Evolutionary conservation across 805 yeast species (phyloP).

Genomic region (Tetrapisispora nanseiensis): DNA sequence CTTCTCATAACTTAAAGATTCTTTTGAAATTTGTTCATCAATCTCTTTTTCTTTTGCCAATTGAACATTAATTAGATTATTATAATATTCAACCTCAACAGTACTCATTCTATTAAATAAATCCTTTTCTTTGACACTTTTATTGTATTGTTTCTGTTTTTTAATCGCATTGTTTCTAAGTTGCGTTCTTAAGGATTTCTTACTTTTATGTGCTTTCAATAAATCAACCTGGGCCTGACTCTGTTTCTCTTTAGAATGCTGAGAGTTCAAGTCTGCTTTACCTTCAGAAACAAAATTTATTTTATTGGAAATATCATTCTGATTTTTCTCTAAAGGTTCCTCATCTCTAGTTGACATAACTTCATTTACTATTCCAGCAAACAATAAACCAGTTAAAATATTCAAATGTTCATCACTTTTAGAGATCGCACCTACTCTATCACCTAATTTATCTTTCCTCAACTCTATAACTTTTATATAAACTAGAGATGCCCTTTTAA

Average conservation of each 20-base stretch:
- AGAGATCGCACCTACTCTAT: too few relatives aligned
- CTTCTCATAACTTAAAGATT: conserved; percentile 1
- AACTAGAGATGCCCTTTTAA: too few relatives aligned
- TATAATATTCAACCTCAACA: conserved; percentile 17
- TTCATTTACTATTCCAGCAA: background rate
- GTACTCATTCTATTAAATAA: conserved; percentile 22
- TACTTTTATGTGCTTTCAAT: conserved; percentile 14
- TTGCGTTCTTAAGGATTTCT: conserved; percentile 26
- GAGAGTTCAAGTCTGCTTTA: conserved; percentile 17
- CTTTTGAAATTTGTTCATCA: conserved; percentile 1
- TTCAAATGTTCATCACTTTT: background rate
- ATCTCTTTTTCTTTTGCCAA: conserved; percentile 7
- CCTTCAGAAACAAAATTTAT: conserved; percentile 25
- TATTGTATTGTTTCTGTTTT: conserved; percentile 20
- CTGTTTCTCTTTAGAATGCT: conserved; percentile 14
- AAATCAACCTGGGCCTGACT: conserved; percentile 16
- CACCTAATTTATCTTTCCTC: too few relatives aligned
- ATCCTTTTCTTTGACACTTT: conserved; percentile 18
- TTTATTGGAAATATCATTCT: background rate
- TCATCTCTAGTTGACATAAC: background rate
- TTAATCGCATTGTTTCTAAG: conserved; percentile 21
- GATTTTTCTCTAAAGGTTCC: background rate
- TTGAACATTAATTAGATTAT: conserved; percentile 5
- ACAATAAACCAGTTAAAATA: background rate
- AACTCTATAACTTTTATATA: too few relatives aligned